phyloP scores from a whole-genome alignment of 2,329 filamentous ascomycete species.

The Chrysosporium keratinophilum region DNA sequence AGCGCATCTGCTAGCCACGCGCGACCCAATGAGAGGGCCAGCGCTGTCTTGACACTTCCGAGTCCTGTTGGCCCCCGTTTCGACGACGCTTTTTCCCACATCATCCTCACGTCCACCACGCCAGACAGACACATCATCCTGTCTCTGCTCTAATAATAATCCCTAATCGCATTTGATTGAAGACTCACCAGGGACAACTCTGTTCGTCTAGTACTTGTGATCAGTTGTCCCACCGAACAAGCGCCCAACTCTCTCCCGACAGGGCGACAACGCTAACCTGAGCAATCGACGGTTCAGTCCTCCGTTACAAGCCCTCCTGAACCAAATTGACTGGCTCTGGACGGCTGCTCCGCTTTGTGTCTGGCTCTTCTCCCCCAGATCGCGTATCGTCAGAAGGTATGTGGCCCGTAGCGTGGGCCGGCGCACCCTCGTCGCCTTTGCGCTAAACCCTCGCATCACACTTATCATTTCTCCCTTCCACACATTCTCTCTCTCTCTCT shows the following conservation, averaged over 20 bases:
- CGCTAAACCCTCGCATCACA: conserved; percentile 9
- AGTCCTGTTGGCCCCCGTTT: conserved; percentile 4
- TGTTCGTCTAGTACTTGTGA: background rate
- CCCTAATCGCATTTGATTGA: background rate
- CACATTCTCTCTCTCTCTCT: background rate
- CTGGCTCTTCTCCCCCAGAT: background rate
- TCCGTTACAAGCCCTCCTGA: background rate
- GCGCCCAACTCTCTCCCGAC: background rate
- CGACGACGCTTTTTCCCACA: conserved; percentile 5
- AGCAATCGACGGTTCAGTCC: conserved; percentile 3
- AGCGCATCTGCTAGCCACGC: conserved; percentile 9
- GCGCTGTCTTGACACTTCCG: conserved; percentile 9
- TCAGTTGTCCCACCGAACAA: background rate
- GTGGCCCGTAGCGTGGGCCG: background rate
- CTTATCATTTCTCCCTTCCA: background rate
- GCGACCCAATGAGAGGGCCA: conserved; percentile 8
- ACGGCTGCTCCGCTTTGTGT: conserved; percentile 1
- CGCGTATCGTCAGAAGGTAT: conserved; percentile 1
- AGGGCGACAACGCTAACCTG: background rate
- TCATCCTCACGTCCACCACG: background rate
- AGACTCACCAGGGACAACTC: background rate
- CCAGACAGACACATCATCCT: background rate
- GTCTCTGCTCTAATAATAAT: background rate
- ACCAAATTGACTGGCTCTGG: conserved; percentile 1
- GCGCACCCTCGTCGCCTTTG: background rate